These are phyloP conservation scores for Moesziomyces sp. DNA, from an alignment of 1,284 basidiomycete species.

Conservation along the genomic window DNA sequence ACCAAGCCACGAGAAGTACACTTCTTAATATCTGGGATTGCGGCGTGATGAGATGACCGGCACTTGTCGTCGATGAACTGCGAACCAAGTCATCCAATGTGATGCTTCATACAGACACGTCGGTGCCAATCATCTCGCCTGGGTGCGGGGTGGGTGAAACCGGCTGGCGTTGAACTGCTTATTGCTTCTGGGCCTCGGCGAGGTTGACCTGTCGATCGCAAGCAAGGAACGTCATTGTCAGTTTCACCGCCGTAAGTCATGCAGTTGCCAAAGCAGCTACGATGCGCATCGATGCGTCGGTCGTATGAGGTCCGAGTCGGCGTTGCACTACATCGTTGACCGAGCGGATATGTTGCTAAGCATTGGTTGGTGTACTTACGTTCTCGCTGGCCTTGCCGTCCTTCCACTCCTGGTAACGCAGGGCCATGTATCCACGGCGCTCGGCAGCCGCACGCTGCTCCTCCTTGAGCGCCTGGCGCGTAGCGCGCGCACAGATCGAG, in stretches of 20 bases:
- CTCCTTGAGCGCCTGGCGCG: conserved; percentile 69
- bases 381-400: conserved; percentile 67
- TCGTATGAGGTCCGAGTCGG: too few species aligned
- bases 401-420: conserved; percentile 70
- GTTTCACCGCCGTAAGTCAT: background rate
- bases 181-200: conserved; percentile 54
- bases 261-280: too few species aligned
- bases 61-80: too few species aligned
- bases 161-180: conserved; percentile 6
- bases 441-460: conserved; percentile 68
- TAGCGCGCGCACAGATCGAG: conserved; percentile 68
- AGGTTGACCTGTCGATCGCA: conserved; percentile 43
- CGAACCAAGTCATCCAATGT: too few species aligned
- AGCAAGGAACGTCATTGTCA: background rate
- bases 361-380: conserved; percentile 42
- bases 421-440: conserved; percentile 67
- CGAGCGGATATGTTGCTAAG: too few species aligned
- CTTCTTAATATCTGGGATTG: too few species aligned
- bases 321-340: too few species aligned
- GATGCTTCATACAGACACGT: too few species aligned
- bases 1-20: too few species aligned
- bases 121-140: background rate
- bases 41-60: too few species aligned
- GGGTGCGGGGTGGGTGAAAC: background rate
- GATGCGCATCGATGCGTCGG: too few species aligned